Evolutionary conservation across 2,329 filamentous ascomycete genomes (phyloP).

Genomic region (Colletotrichum sublineola): DNA sequence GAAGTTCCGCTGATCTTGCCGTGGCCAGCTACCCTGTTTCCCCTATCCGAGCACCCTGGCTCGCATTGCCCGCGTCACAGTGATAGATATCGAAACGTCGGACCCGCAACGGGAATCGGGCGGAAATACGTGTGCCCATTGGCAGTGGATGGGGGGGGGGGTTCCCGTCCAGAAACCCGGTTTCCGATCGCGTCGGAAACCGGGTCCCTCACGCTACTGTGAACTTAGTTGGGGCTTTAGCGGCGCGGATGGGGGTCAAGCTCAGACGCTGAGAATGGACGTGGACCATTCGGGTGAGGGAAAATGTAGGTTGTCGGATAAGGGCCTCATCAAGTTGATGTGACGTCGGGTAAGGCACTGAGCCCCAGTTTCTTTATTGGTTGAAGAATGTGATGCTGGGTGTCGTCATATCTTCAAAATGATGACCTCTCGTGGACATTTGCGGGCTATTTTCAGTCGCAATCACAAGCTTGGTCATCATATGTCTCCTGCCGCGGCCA

Average conservation of each 20-base stretch:
- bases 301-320: slow-evolving; percentile 22
- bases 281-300: neutral
- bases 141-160: neutral
- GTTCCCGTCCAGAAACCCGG: slow-evolving; percentile 11
- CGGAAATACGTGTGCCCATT: slow-evolving; percentile 3
- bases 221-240: neutral
- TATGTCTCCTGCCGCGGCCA: neutral
- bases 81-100: slow-evolving; percentile 25
- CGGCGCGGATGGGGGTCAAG: neutral
- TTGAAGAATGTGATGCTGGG: neutral
- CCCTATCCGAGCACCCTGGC: slow-evolving; percentile 7
- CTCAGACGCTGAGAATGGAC: slow-evolving; percentile 9
- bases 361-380: neutral
- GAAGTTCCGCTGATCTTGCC: neutral
- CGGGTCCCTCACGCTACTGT: neutral
- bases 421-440: neutral
- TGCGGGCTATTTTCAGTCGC: neutral
- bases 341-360: slow-evolving; percentile 31
- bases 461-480: neutral
- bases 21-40: neutral
- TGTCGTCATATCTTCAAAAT: neutral
- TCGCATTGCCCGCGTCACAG: slow-evolving; percentile 20
- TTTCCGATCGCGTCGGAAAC: slow-evolving; percentile 25
- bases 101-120: slow-evolving; percentile 34
- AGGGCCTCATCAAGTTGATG: slow-evolving; percentile 8